Conservation (phyloP, 495 filamentous ascomycete genomes). For the Hypoxylon cercidicola region DNA sequence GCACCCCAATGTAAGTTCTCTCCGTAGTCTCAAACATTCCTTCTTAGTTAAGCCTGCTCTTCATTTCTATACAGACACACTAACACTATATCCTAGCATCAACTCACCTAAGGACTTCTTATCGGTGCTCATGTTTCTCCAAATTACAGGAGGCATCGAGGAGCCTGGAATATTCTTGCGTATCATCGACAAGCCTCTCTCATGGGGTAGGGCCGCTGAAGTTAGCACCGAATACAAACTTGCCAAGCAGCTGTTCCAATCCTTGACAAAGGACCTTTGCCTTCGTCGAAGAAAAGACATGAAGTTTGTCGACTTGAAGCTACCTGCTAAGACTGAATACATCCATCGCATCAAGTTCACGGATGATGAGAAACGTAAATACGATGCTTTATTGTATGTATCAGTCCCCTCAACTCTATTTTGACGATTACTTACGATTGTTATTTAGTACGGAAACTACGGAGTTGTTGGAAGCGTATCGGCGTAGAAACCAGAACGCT, state of each 20-base stretch:
- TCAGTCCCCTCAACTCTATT: neutral
- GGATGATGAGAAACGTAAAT: constrained; percentile 80
- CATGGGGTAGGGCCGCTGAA: constrained; percentile 62
- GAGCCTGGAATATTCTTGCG: constrained; percentile 78
- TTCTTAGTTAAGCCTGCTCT: constrained; percentile 1
- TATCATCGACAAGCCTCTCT: constrained; percentile 77
- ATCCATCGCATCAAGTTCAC: constrained; percentile 82
- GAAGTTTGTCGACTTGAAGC: constrained; percentile 84
- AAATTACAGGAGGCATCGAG: constrained; percentile 80
- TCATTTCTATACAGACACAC: constrained; percentile 43
- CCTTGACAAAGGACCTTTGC: constrained; percentile 84
- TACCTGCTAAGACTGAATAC: constrained; percentile 82
- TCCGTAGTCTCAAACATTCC: neutral
- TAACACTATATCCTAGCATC: constrained; percentile 52
- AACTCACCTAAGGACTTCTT: constrained; percentile 87
- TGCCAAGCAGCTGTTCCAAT: constrained; percentile 73
- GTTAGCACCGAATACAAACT: constrained; percentile 8
- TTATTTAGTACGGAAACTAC: constrained; percentile 73
- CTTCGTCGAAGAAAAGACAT: constrained; percentile 89
- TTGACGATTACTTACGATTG: constrained; percentile 38
- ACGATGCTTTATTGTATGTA: constrained; percentile 75
- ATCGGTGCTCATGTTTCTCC: constrained; percentile 81
- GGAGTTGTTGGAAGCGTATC: constrained; percentile 72
- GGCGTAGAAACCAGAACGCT: constrained; percentile 49
- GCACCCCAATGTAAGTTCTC: constrained; percentile 73